Evolutionary conservation across 1,139 yeast genomes (phyloP), one percentile per base, ranked within the genome.

Genomic region (Debaryomycetaceae sp.): DNA sequence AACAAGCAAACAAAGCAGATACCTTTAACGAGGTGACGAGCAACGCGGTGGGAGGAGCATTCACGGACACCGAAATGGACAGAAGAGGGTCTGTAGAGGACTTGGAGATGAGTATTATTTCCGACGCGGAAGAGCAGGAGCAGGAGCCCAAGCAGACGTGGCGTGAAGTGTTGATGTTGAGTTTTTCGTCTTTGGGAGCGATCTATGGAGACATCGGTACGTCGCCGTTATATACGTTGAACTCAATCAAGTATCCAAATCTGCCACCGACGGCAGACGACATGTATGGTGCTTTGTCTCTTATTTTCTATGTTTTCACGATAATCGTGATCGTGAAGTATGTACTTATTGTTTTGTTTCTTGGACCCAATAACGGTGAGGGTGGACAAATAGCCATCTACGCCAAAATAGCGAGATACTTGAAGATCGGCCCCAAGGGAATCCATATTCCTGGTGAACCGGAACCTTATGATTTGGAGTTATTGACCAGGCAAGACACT

Each of bases 181-280:
- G 61, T 1, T 70, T 69, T 41, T 58, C 70, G 4, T 66, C 75
- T 2, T 60, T 79, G 31, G 84, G 84, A 24, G 78, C 81, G 11
- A 75, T 79, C 36, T 79, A 78, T 52, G 83, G 85, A 44, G 84
- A 79, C 55, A 59, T 79, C 40, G 83, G 81, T 26, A 79, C 84
- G 5, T 75, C 82, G 9, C 84, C 84, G 1, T 59, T 79, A 42
- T 79, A 79, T 52, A 75, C 71, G 8, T 56, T 73, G 45, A 66
- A 75, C 42, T 66, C 79, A 13, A 66, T 78, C 42, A 65, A 70
- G 41, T 63, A 63, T 47, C 50, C 58, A 4, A 48, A 60, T 17
- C 43, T 46, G 8, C 59, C 64, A 4, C 69, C 73, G 2, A 47
- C 59, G 5, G 45, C 56, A 34, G 61, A 64, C 2, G 79, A 77